Conservation (phyloP, 257 asterid species). For the Scutellaria baicalensis region DNA sequence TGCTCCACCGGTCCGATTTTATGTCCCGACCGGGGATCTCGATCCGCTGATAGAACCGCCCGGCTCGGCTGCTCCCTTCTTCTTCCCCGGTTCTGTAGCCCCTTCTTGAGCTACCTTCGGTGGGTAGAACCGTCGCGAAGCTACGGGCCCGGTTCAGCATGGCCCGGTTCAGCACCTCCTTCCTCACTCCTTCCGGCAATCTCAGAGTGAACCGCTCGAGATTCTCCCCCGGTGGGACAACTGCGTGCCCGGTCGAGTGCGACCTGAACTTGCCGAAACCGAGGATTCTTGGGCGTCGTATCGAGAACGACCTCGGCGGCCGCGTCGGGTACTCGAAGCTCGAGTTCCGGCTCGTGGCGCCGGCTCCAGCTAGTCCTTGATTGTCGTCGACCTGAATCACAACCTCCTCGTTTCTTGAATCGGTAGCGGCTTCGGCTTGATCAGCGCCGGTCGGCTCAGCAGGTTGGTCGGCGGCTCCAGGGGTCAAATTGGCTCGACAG, state of each 20-base stretch:
- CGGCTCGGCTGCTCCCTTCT: slow-evolving; percentile 53
- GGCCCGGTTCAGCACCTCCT: slow-evolving; percentile 71
- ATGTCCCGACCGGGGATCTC: slow-evolving; percentile 39
- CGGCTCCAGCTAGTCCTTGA: neutral
- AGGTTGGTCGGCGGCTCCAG: slow-evolving; percentile 28
- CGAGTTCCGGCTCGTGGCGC: slow-evolving; percentile 18
- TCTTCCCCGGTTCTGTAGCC: slow-evolving; percentile 41
- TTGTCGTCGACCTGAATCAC: slow-evolving; percentile 37
- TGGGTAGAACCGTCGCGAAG: slow-evolving; percentile 22
- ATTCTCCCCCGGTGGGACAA: slow-evolving; percentile 66
- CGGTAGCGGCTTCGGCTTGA: neutral
- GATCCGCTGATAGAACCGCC: slow-evolving; percentile 23
- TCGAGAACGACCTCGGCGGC: slow-evolving; percentile 42
- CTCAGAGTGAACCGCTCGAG: slow-evolving; percentile 71
- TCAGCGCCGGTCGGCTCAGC: neutral
- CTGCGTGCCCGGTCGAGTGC: slow-evolving; percentile 87
- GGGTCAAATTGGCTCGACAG: slow-evolving; percentile 64
- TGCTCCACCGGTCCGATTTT: slow-evolving; percentile 64
- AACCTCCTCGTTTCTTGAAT: slow-evolving; percentile 25
- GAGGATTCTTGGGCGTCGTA: slow-evolving; percentile 27
- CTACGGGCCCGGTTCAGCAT: slow-evolving; percentile 48
- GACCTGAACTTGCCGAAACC: slow-evolving; percentile 64
- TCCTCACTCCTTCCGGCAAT: slow-evolving; percentile 61
- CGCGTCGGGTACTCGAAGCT: slow-evolving; percentile 29
- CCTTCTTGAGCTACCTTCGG: slow-evolving; percentile 43